These are phyloP conservation scores for Chlamydomonas schloesseri DNA, from an alignment of 139 green algal genomes.

Conservation along the genomic window DNA sequence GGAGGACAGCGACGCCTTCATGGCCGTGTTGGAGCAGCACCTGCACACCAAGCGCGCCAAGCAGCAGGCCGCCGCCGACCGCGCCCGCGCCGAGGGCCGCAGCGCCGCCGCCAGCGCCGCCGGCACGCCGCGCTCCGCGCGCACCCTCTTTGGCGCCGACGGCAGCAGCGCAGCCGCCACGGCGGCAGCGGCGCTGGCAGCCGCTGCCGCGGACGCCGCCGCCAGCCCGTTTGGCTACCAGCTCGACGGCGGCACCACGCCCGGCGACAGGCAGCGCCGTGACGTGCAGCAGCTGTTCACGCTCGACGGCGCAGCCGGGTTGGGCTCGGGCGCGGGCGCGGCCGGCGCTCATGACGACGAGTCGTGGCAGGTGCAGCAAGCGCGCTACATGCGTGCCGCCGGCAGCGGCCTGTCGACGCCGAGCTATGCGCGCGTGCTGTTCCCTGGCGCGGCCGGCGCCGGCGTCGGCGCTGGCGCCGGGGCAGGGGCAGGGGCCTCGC, in stretches of 20 bases:
- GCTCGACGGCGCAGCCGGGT: neutral
- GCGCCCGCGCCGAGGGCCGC: slow-evolving; percentile 13
- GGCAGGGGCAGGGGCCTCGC: too few species aligned
- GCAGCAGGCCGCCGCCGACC: slow-evolving; percentile 21
- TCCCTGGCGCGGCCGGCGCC: neutral
- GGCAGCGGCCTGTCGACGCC: neutral
- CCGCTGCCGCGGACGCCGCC: too few species aligned
- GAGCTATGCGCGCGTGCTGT: neutral
- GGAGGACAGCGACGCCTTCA: neutral
- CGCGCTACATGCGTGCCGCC: too few species aligned
- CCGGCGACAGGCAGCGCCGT: too few species aligned
- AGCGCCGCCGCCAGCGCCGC: neutral
- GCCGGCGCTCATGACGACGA: neutral
- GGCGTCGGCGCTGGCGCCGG: too few species aligned
- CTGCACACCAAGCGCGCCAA: neutral
- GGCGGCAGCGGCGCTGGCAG: neutral
- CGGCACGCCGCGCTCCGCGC: slow-evolving; percentile 32
- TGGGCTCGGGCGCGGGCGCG: neutral
- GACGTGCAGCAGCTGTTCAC: neutral
- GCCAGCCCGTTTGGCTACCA: too few species aligned
- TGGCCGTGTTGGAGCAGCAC: neutral
- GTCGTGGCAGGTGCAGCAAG: slow-evolving; percentile 14
- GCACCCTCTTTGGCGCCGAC: neutral
- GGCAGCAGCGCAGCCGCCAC: neutral
- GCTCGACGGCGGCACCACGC: neutral